phyloP scores from a whole-genome alignment of 768 basidiomycete species.

The Auricularia sp. region DNA sequence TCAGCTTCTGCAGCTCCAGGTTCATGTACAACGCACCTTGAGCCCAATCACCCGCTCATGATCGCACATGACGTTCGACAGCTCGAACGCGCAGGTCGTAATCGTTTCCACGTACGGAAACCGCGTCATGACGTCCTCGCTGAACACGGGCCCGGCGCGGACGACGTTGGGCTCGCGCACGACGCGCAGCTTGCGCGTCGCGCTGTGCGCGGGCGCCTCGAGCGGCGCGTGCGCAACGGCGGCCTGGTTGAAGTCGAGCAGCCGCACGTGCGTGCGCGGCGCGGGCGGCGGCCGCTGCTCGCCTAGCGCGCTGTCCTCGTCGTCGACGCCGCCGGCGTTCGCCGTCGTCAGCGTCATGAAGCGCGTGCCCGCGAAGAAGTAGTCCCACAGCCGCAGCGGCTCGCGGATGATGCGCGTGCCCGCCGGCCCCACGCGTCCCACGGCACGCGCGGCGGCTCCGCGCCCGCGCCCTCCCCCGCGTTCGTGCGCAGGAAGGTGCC shows the following conservation, averaged over 20 bases:
- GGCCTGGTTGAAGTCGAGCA: not conserved
- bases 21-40: not conserved
- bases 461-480: no score
- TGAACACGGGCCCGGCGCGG: not conserved
- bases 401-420: not conserved
- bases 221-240: not conserved
- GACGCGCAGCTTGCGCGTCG: not conserved
- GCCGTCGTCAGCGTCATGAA: not conserved
- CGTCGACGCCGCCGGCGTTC: not conserved
- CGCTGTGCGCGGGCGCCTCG: not conserved
- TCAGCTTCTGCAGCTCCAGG: not conserved
- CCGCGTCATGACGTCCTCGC: not conserved
- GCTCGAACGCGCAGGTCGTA: not conserved
- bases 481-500: not conserved
- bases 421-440: not conserved
- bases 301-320: not conserved
- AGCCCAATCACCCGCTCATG: not conserved
- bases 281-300: not conserved
- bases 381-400: not conserved
- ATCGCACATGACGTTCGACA: not conserved
- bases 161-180: not conserved
- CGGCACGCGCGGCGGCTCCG: not conserved
- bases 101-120: not conserved
- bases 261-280: not conserved
- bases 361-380: not conserved